A percentile compares a stretch with the other conserved stretches of the same genome.
phyloP scores from a whole-genome alignment of 2,329 filamentous ascomycete genomes.

The Emmonsia crescens region DNA sequence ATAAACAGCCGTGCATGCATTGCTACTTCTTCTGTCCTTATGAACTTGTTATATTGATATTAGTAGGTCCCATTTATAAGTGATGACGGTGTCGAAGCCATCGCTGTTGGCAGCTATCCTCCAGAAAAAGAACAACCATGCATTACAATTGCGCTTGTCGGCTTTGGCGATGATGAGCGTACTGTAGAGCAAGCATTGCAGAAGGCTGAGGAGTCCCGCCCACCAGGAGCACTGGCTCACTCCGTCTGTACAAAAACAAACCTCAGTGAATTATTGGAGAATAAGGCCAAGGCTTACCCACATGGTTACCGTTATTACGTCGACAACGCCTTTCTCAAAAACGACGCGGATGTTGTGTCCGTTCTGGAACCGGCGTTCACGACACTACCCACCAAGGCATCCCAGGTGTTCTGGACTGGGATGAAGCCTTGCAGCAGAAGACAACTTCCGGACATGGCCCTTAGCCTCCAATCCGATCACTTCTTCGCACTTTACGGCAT shows the following conservation, averaged over 20 bases:
- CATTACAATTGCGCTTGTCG: not conserved
- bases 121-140: not conserved
- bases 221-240: not conserved
- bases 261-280: slow-evolving; percentile 11
- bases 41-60: not conserved
- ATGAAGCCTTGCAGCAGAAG: slow-evolving; percentile 41
- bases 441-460: slow-evolving; percentile 40
- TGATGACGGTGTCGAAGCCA: not conserved
- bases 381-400: slow-evolving; percentile 34
- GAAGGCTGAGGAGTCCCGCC: not conserved
- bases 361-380: slow-evolving; percentile 40
- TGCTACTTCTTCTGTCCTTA: not conserved
- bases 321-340: slow-evolving; percentile 42
- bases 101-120: not conserved
- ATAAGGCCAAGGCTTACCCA: slow-evolving; percentile 40
- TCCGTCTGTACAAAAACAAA: not conserved
- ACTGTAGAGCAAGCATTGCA: not conserved
- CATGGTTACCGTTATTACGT: slow-evolving; percentile 38
- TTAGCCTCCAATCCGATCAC: slow-evolving; percentile 46
- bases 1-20: not conserved
- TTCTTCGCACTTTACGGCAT: slow-evolving; percentile 46
- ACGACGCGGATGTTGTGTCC: slow-evolving; percentile 36
- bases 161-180: not conserved
- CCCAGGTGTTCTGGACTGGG: slow-evolving; percentile 40
- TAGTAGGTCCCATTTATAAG: not conserved